These are phyloP conservation scores for Calonectria hawksworthii DNA, from an alignment of 2,329 filamentous ascomycete genomes.

Conservation along the genomic window DNA sequence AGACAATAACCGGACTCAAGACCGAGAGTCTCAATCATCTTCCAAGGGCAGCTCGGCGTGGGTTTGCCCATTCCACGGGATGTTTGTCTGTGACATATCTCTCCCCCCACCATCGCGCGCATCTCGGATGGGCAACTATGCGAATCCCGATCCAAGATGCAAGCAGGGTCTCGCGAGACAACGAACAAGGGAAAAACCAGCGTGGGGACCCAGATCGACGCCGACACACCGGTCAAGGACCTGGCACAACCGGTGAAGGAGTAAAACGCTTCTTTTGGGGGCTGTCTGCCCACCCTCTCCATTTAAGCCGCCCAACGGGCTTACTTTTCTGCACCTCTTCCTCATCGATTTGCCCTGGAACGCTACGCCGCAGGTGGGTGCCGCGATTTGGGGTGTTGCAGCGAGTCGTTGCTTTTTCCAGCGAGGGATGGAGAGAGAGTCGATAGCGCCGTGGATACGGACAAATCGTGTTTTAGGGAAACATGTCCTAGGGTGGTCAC, in stretches of 20 bases:
- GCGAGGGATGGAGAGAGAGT: not conserved
- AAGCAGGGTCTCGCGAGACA: slow-evolving; percentile 36
- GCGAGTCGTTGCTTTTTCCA: slow-evolving; percentile 6
- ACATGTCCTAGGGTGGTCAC: not conserved
- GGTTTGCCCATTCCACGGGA: slow-evolving; percentile 9
- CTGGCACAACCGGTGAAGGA: slow-evolving; percentile 18
- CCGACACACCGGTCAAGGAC: slow-evolving; percentile 16
- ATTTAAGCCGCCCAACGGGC: not conserved
- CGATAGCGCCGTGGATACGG: not conserved
- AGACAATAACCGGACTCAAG: slow-evolving; percentile 8
- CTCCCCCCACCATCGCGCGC: not conserved
- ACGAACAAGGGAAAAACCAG: not conserved
- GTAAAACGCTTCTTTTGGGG: not conserved
- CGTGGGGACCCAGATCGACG: not conserved
- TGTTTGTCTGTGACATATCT: slow-evolving; percentile 10
- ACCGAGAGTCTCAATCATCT: not conserved
- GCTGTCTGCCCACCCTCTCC: not conserved
- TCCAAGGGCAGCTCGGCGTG: not conserved
- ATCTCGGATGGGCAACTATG: not conserved
- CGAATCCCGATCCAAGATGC: slow-evolving; percentile 28
- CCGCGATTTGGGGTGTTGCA: not conserved
- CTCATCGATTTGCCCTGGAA: not conserved
- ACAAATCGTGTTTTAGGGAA: not conserved
- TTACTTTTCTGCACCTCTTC: not conserved
- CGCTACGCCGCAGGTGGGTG: slow-evolving; percentile 4